Evolutionary conservation across 805 yeast species (phyloP), one percentile per base, ranked within the genome.

Genomic region (Candida arabinofermentans): DNA sequence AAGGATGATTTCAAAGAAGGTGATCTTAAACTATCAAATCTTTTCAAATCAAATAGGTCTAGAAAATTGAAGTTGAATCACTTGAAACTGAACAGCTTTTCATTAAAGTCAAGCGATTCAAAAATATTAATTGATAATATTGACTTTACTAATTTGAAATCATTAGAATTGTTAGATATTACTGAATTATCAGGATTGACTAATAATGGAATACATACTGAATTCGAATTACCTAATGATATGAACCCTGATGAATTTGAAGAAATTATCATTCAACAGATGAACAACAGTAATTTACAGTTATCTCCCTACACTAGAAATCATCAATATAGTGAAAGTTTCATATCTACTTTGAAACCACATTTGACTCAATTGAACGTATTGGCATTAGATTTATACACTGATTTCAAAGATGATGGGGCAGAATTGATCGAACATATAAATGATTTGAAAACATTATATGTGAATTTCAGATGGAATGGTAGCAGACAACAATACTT

Each of bases 381-480:
- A 1, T 31, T 59, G 22, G 44, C 52, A 21, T 24, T 58, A 6
- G 56, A 53, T 29, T 39, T 55, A 9, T 46, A 49, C 21, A 56
- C 45, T 34, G 54, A 50, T 29, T 37, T 46, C 5, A 37, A 41
- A 22, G 53, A 51, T 29, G 27, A 26, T 30, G 44, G 44, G 2
- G 53, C 57, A 3, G 30, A 32, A 2, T 19, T 55, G 9, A 46
- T 58, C 18, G 9, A 21, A 3, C 30, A 41, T 12, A 41, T 55
- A 4, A 34, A 48, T 12, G 24, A 35, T 24, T 41, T 56, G 12
- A 32, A 41, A 6, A 43, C 36, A 2, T 27, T 54, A 7, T 56
- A 58, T 42, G 35, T 50, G n/a, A 46, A 46, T 24, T 14, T 56
- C 4, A 43, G 51, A 37, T 54, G 55, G 57, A 50, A 49, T 33